Evolutionary conservation across 139 green algal genomes (phyloP).

Genomic region (Chlamydomonas schloesseri): DNA sequence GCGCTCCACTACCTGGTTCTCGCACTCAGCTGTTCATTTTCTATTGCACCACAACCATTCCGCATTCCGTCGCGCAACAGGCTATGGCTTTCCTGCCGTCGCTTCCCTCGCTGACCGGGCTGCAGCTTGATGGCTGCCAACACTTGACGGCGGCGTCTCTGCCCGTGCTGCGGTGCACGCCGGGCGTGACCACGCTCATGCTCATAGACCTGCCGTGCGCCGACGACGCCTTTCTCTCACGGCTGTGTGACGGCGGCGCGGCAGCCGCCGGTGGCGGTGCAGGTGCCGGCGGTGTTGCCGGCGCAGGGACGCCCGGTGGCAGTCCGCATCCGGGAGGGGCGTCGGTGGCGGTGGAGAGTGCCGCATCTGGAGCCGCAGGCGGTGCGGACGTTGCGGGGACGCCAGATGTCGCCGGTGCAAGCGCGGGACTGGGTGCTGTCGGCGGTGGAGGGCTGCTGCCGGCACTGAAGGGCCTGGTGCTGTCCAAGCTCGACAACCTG

Average conservation of each 20-base stretch:
- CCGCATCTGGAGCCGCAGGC: neutral
- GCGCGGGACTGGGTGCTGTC: too few species aligned
- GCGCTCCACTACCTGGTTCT: too few species aligned
- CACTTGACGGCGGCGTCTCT: neutral
- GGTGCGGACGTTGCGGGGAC: too few species aligned
- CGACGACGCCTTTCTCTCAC: neutral
- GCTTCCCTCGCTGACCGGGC: constrained; percentile 4
- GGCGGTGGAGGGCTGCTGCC: neutral
- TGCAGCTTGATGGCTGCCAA: constrained; percentile 26
- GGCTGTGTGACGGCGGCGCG: too few species aligned
- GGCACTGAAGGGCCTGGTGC: neutral
- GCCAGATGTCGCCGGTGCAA: too few species aligned
- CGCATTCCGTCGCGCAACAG: neutral
- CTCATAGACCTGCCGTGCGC: neutral
- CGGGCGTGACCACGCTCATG: constrained; percentile 1
- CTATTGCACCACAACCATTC: too few species aligned
- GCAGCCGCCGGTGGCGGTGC: too few species aligned
- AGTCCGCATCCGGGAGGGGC: too few species aligned
- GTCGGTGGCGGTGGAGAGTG: neutral
- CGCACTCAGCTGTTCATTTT: too few species aligned
- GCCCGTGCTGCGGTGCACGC: neutral
- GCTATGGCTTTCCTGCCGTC: neutral
- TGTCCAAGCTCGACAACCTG: neutral
- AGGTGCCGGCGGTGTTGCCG: too few species aligned
- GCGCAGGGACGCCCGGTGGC: too few species aligned